Evolutionary conservation across 805 yeast genomes (phyloP), one percentile per base, ranked within the genome.

Genomic region (Myxozyma kluyveri): DNA sequence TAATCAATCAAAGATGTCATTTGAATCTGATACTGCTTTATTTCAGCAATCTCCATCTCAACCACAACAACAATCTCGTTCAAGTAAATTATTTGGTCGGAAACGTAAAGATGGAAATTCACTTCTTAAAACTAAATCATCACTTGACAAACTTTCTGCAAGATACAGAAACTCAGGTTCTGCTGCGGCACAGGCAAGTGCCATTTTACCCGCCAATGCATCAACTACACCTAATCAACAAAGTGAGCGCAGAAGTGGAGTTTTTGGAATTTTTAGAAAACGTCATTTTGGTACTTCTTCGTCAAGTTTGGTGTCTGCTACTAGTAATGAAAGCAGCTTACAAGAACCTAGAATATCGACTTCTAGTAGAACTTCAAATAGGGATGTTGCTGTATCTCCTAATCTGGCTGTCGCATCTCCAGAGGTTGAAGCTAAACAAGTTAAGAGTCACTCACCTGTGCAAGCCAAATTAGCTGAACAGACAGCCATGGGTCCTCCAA

Each of bases 41-140:
- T 39, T 22, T n/a, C 43, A 22, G 26, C 22, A 39, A n/a, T n/a
- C n/a, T 6, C n/a, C n/a, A n/a, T 39, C 19, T n/a, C 43, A 22
- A n/a, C 22, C 19, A n/a, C 33, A 29, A 14, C 33, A 9, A 9
- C 12, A 9, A 14, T 29, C 33, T 9, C 33, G 33, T 29, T 29
- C 26, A 39, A 21, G 24, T 12, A 5, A 21, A 21, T 21, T n/a
- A 12, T 29, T 29, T 14, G 33, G 33, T 14, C 33, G 33, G 9
- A 29, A 29, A 14, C 33, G 50, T n/a, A 45, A 42, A 19, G 47
- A 52, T 14, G 41, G 53, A 3, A 51, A 43, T 17, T 46, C 45
- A 7, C 51, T 56, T 17, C 45, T 56, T 22, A 45, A 47, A 17
- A 56, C 60, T 7, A 56, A 56, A 22, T 56, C 60, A 10, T 56